These are phyloP conservation scores for Ceratocystis papillata DNA, from an alignment of 2,329 filamentous ascomycete genomes.

Conservation along the genomic window DNA sequence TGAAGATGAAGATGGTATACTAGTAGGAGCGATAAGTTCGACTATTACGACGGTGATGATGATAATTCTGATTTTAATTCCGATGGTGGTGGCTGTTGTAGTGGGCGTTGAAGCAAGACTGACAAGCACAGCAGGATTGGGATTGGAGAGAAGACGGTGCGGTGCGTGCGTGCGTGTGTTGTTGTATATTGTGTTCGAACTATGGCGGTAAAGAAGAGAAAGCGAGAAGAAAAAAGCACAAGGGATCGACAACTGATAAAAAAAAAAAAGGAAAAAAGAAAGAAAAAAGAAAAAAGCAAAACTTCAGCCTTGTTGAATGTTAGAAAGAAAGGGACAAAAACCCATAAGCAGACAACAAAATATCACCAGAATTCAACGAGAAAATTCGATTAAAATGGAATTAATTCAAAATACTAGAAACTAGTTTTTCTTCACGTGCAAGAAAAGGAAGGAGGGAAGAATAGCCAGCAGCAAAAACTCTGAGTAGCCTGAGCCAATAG, in stretches of 20 bases:
- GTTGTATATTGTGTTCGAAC: neutral
- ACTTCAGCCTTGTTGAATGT: neutral
- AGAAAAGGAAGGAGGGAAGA: neutral
- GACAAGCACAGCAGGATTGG: too few relatives aligned
- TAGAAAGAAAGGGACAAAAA: neutral
- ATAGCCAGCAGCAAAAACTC: neutral
- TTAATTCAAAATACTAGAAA: too few relatives aligned
- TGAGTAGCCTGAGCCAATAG: neutral
- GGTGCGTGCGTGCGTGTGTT: neutral
- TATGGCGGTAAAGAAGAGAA: conserved; percentile 3
- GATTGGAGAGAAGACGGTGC: too few relatives aligned
- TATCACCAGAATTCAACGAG: too few relatives aligned
- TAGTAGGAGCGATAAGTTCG: too few relatives aligned
- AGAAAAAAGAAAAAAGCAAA: neutral
- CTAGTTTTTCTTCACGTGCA: neutral
- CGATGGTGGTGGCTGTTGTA: too few relatives aligned
- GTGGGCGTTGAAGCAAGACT: too few relatives aligned
- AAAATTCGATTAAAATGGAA: too few relatives aligned
- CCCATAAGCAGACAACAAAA: too few relatives aligned
- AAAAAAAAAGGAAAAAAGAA: neutral
- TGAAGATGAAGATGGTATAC: too few relatives aligned
- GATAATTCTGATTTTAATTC: too few relatives aligned
- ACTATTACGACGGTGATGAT: too few relatives aligned
- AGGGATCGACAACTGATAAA: neutral
- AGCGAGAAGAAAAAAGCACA: neutral